These are phyloP conservation scores for Thermothielavioides terrestris DNA, from an alignment of 495 filamentous ascomycete genomes.

Conservation along the genomic window DNA sequence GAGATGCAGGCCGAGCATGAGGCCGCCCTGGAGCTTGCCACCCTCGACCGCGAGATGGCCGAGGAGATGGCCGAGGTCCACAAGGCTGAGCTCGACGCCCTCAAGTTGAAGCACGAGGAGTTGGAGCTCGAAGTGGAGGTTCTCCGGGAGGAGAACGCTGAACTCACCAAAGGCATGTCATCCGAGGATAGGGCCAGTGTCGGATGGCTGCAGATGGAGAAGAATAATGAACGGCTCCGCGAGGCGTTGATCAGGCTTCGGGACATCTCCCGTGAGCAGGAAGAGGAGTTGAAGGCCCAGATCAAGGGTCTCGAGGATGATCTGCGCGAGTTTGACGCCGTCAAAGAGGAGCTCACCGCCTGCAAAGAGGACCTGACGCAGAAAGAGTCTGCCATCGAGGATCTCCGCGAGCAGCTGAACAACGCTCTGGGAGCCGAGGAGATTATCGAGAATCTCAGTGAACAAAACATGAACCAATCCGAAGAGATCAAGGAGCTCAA, in stretches of 20 bases:
- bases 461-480: constrained; percentile 70
- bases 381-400: constrained; percentile 69
- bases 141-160: constrained; percentile 75
- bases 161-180: constrained; percentile 72
- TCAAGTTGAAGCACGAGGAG: constrained; percentile 71
- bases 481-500: constrained; percentile 78
- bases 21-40: constrained; percentile 73
- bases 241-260: constrained; percentile 76
- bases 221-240: constrained; percentile 76
- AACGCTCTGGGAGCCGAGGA: constrained; percentile 78
- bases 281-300: constrained; percentile 66
- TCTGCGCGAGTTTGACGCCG: constrained; percentile 55
- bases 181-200: constrained; percentile 79
- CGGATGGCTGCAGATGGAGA: constrained; percentile 86
- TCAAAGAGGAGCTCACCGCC: constrained; percentile 63
- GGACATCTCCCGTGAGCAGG: constrained; percentile 78
- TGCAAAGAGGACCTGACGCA: constrained; percentile 63
- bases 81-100: constrained; percentile 69
- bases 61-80: constrained; percentile 80
- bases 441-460: constrained; percentile 86
- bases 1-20: constrained; percentile 74
- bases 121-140: constrained; percentile 81
- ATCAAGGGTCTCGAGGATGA: constrained; percentile 75
- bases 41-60: constrained; percentile 90
- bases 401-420: constrained; percentile 85